These are phyloP conservation scores for Somion occarium DNA, from an alignment of 1,284 basidiomycete genomes.

Conservation along the genomic window DNA sequence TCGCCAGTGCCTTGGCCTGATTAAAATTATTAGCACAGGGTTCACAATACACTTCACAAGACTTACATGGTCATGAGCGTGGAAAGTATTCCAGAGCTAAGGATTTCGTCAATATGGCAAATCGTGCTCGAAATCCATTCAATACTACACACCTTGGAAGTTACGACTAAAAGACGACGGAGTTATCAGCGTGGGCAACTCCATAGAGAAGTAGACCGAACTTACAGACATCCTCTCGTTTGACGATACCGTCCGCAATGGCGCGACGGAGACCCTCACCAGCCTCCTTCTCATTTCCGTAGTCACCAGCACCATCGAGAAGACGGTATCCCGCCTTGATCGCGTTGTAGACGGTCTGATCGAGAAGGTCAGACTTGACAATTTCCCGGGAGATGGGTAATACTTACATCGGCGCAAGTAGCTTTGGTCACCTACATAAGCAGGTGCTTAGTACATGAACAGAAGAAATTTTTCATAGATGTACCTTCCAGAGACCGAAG, in stretches of 20 bases:
- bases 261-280: conserved; percentile 72
- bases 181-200: not conserved
- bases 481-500: conserved; percentile 69
- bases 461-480: not conserved
- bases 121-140: conserved; percentile 11
- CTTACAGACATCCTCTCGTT: conserved; percentile 75
- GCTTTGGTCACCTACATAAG: conserved; percentile 47
- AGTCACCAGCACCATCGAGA: conserved; percentile 79
- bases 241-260: conserved; percentile 69
- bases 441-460: not conserved
- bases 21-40: conserved; percentile 1
- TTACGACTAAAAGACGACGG: conserved; percentile 45
- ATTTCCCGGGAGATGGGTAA: too few relatives aligned
- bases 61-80: conserved; percentile 62
- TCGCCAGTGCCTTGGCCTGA: conserved; percentile 48
- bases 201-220: conserved; percentile 17
- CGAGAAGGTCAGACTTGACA: not conserved
- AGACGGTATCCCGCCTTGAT: conserved; percentile 78
- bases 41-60: conserved; percentile 1
- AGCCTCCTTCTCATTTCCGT: conserved; percentile 87
- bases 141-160: conserved; percentile 49
- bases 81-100: conserved; percentile 81
- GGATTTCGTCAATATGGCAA: too few relatives aligned
- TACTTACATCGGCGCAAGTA: conserved; percentile 53
- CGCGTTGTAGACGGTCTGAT: conserved; percentile 60